Evolutionary conservation across 176 grass and related monocot species (phyloP), one percentile per base, ranked within the genome.

Genomic region (Eragrostis nindensis): DNA sequence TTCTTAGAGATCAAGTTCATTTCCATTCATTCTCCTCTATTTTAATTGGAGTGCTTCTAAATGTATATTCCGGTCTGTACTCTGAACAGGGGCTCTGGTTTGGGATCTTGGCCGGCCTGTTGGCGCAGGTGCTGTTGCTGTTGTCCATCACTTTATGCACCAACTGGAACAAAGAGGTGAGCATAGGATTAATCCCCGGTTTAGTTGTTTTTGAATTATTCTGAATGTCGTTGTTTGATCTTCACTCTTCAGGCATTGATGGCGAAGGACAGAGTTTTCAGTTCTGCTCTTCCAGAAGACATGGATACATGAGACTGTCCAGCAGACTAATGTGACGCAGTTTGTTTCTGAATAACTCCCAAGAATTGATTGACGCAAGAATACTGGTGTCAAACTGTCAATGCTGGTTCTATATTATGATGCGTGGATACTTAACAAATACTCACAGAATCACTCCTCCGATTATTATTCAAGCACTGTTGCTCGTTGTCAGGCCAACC

Each of bases 181-280:
- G 73, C 50, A 74, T 38, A 22, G 4, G 2, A 7, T 38, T n/a
- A 15, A 11, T 5, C 16, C 13, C 10, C 0, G 8, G 71, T 55
- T 8, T 50, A 13, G 0, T 14, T 39, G 18, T 55, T 56, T 40
- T 27, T 29, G 11, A 22, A 10, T 4, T 56, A 12, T 24, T 10
- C 19, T 75, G 19, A 75, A 60, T 43, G 21, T 11, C 17, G 5
- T 8, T 60, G 1, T 75, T 75, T n/a, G n/a, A n/a, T n/a, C n/a
- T n/a, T n/a, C n/a, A 13, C 6, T 60, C 53, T 59, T 8, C 73
- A 75, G 38, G 73, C 53, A 17, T 7, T 43, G 0, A 60, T 17
- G 30, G 84, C 91, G 0, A 87, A 78, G 62, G 81, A 87, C 11
- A 89, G 84, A 52, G 91, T 93, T 19, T 82, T 61, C 53, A 87